These are phyloP conservation scores for Penicillium flavigenum DNA, from an alignment of 495 filamentous ascomycete genomes.

Conservation along the genomic window DNA sequence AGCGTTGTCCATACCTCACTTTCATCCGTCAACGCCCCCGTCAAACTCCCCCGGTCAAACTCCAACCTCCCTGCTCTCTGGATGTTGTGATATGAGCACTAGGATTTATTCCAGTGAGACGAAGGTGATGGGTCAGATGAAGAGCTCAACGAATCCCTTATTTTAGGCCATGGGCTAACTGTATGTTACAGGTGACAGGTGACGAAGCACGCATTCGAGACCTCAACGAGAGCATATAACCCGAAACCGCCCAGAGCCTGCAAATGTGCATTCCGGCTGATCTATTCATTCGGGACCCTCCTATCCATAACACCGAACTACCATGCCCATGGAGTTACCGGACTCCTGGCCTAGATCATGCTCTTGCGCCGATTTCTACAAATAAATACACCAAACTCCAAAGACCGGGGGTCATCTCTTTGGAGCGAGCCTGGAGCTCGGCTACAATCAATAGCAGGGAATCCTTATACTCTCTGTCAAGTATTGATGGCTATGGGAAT, in stretches of 20 bases:
- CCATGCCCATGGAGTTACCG: not conserved
- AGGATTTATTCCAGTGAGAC: not conserved
- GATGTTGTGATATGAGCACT: not conserved
- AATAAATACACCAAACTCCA: not conserved
- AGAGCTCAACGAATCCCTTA: not conserved
- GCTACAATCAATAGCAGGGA: too few species aligned
- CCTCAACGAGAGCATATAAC: not conserved
- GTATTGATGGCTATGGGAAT: too few species aligned
- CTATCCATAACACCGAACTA: not conserved
- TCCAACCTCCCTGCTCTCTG: not conserved
- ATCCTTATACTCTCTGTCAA: too few species aligned
- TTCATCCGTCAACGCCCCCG: not conserved
- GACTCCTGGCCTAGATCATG: not conserved
- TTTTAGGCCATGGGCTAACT: not conserved
- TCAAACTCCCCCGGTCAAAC: not conserved
- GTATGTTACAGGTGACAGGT: not conserved
- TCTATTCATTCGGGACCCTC: not conserved
- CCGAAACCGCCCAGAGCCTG: not conserved
- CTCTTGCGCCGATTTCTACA: not conserved
- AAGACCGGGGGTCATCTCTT: not conserved
- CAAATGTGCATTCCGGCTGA: not conserved
- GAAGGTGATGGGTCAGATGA: not conserved
- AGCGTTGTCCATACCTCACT: not conserved
- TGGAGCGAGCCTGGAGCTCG: too few species aligned
- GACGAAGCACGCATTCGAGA: not conserved